Evolutionary conservation across 441 rosid species (phyloP).

Genomic region (Gossypium trilobum): DNA sequence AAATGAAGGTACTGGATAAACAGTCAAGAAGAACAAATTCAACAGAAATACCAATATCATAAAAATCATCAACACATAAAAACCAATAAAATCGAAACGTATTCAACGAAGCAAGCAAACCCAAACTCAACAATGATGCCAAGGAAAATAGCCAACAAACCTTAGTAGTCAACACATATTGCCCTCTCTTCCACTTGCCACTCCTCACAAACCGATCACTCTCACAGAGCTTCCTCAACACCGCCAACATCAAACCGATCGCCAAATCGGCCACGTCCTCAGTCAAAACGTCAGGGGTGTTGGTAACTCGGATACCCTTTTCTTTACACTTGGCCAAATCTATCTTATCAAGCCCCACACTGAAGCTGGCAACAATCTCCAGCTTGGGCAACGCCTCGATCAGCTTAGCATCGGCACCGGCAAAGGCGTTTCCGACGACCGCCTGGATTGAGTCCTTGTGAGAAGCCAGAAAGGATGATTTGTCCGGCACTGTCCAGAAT

Average conservation of each 20-base stretch:
- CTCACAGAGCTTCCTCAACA: constrained; percentile 65
- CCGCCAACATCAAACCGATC: constrained; percentile 64
- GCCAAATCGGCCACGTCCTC: constrained; percentile 92
- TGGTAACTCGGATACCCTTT: constrained; percentile 69
- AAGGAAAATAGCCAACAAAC: constrained; percentile 22
- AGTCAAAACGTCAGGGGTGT: constrained; percentile 83
- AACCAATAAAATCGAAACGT: neutral
- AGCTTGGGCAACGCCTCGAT: constrained; percentile 60
- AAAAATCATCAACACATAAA: neutral
- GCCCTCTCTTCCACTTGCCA: constrained; percentile 65
- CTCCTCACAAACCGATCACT: constrained; percentile 67
- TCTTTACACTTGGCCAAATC: constrained; percentile 71
- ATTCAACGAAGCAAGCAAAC: neutral
- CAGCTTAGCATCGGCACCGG: constrained; percentile 66
- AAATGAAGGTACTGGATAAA: too few species aligned
- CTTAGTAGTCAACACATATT: constrained; percentile 63
- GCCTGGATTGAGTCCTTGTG: constrained; percentile 62
- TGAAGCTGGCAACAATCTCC: constrained; percentile 64
- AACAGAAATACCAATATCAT: constrained; percentile 4
- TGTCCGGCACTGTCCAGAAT: constrained; percentile 46
- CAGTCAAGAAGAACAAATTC: neutral
- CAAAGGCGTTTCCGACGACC: constrained; percentile 47
- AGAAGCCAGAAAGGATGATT: constrained; percentile 36
- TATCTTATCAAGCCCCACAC: constrained; percentile 86
- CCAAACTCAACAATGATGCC: neutral